Percentiles rank a stretch among this genome's conserved stretches.
Conservation (phyloP, 306 rosid species). For the Prunus mira region DNA sequence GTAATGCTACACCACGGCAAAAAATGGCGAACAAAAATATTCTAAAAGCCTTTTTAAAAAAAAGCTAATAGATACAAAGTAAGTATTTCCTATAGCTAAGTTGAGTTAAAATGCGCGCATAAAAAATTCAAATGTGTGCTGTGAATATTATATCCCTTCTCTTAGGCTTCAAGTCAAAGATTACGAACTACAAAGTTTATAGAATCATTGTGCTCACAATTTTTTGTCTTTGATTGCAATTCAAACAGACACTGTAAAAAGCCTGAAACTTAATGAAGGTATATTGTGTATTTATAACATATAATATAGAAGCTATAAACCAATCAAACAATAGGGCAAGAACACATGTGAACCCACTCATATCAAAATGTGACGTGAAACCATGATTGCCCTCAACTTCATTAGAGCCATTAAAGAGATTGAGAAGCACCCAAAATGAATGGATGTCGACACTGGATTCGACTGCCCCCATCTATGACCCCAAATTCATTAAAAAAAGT, state of each 20-base stretch:
- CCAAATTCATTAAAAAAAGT: not conserved
- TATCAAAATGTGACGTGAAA: slow-evolving; percentile 19
- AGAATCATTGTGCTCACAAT: slow-evolving; percentile 30
- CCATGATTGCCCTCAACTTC: slow-evolving; percentile 23
- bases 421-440: not conserved
- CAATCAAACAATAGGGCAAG: not conserved
- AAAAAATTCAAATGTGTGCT: not conserved
- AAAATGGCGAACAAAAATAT: not conserved
- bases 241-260: slow-evolving; percentile 9
- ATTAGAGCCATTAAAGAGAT: not conserved
- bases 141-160: slow-evolving; percentile 13
- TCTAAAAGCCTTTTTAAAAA: not conserved
- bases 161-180: slow-evolving; percentile 40
- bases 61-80: slow-evolving; percentile 9
- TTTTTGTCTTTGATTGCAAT: slow-evolving; percentile 19
- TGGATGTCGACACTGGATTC: not conserved
- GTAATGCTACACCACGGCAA: no score
- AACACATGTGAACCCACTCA: slow-evolving; percentile 24
- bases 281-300: not conserved
- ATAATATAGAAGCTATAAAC: not conserved
- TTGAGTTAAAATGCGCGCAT: not conserved
- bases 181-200: slow-evolving; percentile 19
- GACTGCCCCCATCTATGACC: not conserved
- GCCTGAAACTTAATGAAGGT: not conserved
- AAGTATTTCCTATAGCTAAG: slow-evolving; percentile 5